phyloP scores from a whole-genome alignment of 768 basidiomycete genomes.

The Boletus bicolor region DNA sequence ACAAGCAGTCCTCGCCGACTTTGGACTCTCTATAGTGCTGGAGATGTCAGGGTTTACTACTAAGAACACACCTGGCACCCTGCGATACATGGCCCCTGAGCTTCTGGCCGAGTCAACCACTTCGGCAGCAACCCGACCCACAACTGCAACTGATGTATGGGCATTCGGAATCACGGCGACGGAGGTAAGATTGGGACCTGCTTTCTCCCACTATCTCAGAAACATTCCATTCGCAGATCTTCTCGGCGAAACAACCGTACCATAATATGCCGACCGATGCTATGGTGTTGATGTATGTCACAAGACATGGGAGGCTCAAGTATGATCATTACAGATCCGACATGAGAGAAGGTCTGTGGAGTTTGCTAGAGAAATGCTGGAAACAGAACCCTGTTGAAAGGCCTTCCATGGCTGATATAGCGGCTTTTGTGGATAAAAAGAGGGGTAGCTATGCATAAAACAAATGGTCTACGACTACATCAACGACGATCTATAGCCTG shows the following conservation, averaged over 20 bases:
- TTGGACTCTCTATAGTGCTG: conserved; percentile 39
- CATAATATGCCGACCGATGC: conserved; percentile 11
- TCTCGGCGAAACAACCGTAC: conserved; percentile 25
- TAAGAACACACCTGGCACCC: conserved; percentile 32
- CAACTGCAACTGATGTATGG: conserved; percentile 34
- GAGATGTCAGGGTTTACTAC: conserved; percentile 37
- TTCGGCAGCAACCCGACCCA: conserved; percentile 18
- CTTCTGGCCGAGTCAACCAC: conserved; percentile 22
- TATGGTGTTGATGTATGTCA: conserved; percentile 18
- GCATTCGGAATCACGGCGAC: conserved; percentile 37
- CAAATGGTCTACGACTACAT: neutral
- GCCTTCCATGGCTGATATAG: conserved; percentile 13
- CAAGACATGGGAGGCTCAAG: conserved; percentile 8
- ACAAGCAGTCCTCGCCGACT: conserved; percentile 36
- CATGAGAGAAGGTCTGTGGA: conserved; percentile 20
- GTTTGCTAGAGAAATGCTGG: conserved; percentile 21
- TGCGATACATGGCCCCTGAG: conserved; percentile 41
- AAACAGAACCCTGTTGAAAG: conserved; percentile 7
- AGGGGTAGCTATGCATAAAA: conserved; percentile 11
- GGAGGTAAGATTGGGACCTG: conserved; percentile 23
- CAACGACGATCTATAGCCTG: conserved; percentile 22
- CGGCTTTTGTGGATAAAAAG: conserved; percentile 21
- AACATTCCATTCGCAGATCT: conserved; percentile 14
- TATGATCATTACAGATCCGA: conserved; percentile 20
- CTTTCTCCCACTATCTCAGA: neutral